These are phyloP conservation scores for Solanum dulcamara DNA, from an alignment of 257 asterid species.

Conservation along the genomic window DNA sequence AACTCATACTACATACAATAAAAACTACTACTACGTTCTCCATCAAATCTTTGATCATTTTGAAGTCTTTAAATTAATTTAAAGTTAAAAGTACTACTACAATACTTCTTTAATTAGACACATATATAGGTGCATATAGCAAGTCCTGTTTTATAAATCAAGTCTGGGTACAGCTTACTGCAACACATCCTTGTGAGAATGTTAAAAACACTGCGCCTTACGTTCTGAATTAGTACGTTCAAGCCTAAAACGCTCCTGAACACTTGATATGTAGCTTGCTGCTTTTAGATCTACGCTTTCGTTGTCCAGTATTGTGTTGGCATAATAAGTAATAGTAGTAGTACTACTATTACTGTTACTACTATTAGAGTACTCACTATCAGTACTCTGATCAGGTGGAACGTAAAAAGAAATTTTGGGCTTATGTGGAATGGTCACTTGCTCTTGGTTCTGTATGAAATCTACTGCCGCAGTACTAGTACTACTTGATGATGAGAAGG, in stretches of 20 bases:
- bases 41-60: not conserved
- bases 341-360: not conserved
- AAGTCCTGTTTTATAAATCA: not conserved
- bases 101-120: not conserved
- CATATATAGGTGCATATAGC: not conserved
- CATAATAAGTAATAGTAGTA: not conserved
- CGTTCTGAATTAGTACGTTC: conserved; percentile 23
- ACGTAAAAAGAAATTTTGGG: conserved; percentile 7
- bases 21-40: not conserved
- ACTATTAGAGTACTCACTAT: not conserved
- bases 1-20: not conserved
- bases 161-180: not conserved
- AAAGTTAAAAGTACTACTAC: too few relatives aligned
- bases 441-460: conserved; percentile 12
- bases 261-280: conserved; percentile 35
- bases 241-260: conserved; percentile 46
- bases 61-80: not conserved
- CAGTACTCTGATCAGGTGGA: not conserved
- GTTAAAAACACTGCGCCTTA: not conserved
- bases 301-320: conserved; percentile 15
- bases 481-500: not conserved
- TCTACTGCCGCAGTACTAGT: not conserved
- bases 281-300: conserved; percentile 50
- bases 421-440: conserved; percentile 3
- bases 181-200: not conserved